Evolutionary conservation across 495 filamentous ascomycete species (phyloP).

Genomic region (Trichoderma gamsii): DNA sequence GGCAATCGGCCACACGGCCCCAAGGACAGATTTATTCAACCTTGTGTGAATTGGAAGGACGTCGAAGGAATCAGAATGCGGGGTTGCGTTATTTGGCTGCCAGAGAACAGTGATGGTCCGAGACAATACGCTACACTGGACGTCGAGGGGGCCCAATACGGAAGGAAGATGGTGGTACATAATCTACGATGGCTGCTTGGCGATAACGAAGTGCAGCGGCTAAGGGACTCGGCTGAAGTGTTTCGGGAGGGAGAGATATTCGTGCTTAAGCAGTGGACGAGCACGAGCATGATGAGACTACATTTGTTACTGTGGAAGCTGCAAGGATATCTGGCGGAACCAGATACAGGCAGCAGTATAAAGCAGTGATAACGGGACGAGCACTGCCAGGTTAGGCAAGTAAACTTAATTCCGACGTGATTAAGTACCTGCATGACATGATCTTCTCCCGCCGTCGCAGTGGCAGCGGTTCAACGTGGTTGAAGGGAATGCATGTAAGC

Average conservation of each 20-base stretch:
- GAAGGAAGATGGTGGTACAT: slow-evolving; percentile 33
- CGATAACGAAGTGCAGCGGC: slow-evolving; percentile 25
- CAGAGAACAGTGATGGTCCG: slow-evolving; percentile 11
- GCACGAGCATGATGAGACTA: slow-evolving; percentile 42
- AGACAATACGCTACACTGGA: slow-evolving; percentile 27
- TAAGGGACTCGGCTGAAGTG: slow-evolving; percentile 27
- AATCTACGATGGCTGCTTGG: slow-evolving; percentile 38
- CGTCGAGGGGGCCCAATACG: slow-evolving; percentile 20
- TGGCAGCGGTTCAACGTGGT: too few relatives aligned
- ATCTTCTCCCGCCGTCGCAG: too few relatives aligned
- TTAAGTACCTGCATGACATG: too few relatives aligned
- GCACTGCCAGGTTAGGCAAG: not conserved
- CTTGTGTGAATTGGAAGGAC: slow-evolving; percentile 31
- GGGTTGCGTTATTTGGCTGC: slow-evolving; percentile 33
- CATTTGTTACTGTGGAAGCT: slow-evolving; percentile 63
- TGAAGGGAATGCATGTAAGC: too few relatives aligned
- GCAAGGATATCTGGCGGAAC: slow-evolving; percentile 48
- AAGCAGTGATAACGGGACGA: not conserved
- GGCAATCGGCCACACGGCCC: slow-evolving; percentile 23
- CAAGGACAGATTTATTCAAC: slow-evolving; percentile 30
- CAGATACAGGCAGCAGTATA: not conserved
- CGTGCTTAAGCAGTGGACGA: slow-evolving; percentile 28
- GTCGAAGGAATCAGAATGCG: slow-evolving; percentile 25
- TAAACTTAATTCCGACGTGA: too few relatives aligned
- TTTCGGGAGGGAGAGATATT: slow-evolving; percentile 34